Evolutionary conservation across 2,329 filamentous ascomycete genomes (phyloP).

Genomic region (Scedosporium apiospermum): DNA sequence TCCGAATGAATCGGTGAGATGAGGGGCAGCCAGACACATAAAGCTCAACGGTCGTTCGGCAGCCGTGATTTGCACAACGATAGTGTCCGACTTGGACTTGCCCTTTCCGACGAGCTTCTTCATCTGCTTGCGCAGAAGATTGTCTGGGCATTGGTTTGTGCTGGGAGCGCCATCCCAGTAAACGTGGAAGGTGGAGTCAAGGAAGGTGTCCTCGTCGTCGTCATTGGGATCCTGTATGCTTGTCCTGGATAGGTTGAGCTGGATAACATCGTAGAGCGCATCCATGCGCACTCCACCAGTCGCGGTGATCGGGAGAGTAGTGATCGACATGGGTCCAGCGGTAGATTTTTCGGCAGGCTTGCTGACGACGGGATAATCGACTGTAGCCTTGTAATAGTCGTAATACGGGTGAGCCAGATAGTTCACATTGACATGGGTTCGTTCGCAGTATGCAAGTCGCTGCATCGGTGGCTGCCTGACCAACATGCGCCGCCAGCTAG

Average conservation of each 20-base stretch:
- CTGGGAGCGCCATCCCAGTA: conserved; percentile 1
- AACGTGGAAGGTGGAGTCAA: conserved; percentile 4
- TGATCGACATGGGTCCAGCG: conserved; percentile 3
- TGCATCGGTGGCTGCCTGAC: conserved; percentile 12
- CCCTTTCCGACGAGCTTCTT: neutral
- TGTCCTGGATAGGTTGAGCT: conserved; percentile 5
- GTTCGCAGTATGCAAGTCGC: conserved; percentile 1
- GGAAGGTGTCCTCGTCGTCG: conserved; percentile 1
- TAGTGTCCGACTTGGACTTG: neutral
- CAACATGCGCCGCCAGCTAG: conserved; percentile 16
- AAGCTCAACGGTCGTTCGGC: neutral
- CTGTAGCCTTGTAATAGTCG: conserved; percentile 1
- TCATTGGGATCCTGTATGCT: neutral
- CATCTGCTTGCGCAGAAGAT: conserved; percentile 1
- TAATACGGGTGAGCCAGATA: conserved; percentile 3
- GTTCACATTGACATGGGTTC: conserved; percentile 3
- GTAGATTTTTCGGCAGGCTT: neutral
- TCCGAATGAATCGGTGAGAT: neutral
- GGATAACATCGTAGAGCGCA: conserved; percentile 11
- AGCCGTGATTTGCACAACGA: conserved; percentile 2
- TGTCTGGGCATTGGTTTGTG: neutral
- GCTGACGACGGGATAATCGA: neutral
- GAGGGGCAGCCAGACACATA: neutral
- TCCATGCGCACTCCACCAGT: conserved; percentile 12
- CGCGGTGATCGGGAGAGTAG: neutral